phyloP scores from a whole-genome alignment of 2,329 filamentous ascomycete species.

The Blastomyces silverae region DNA sequence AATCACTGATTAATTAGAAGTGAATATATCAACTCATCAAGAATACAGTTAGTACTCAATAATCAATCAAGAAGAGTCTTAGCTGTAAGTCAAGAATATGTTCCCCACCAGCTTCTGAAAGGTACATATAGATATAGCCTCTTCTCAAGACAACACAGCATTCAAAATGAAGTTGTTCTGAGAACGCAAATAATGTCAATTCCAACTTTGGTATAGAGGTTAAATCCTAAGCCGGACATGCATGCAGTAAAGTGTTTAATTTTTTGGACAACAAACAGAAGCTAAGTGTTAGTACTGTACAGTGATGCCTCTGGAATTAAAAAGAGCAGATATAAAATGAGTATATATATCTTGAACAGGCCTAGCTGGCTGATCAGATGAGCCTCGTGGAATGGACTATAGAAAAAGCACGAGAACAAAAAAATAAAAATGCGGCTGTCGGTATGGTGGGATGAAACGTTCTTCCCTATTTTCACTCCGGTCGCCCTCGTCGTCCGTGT shows the following conservation, averaged over 20 bases:
- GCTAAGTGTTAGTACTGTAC: too few relatives aligned
- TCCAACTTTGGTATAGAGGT: background rate
- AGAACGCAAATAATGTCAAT: background rate
- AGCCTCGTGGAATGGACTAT: background rate
- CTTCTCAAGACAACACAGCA: background rate
- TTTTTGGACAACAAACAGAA: background rate
- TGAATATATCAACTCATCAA: too few relatives aligned
- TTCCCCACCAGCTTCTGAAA: too few relatives aligned
- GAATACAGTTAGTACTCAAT: too few relatives aligned
- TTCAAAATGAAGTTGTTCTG: background rate
- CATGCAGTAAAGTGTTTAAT: background rate
- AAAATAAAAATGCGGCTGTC: background rate
- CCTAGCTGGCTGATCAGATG: background rate
- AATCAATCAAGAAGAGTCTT: too few relatives aligned
- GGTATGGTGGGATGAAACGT: background rate
- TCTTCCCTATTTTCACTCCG: background rate
- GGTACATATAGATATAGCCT: too few relatives aligned
- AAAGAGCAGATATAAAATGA: background rate
- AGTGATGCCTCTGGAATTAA: too few relatives aligned
- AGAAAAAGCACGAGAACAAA: background rate
- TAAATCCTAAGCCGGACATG: background rate
- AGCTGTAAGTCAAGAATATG: too few relatives aligned
- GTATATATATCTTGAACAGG: slow-evolving; percentile 1
- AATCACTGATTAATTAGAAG: too few relatives aligned
- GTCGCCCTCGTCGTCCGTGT: background rate